Evolutionary conservation across 2,329 filamentous ascomycete genomes (phyloP).

Genomic region (Claviceps capensis): DNA sequence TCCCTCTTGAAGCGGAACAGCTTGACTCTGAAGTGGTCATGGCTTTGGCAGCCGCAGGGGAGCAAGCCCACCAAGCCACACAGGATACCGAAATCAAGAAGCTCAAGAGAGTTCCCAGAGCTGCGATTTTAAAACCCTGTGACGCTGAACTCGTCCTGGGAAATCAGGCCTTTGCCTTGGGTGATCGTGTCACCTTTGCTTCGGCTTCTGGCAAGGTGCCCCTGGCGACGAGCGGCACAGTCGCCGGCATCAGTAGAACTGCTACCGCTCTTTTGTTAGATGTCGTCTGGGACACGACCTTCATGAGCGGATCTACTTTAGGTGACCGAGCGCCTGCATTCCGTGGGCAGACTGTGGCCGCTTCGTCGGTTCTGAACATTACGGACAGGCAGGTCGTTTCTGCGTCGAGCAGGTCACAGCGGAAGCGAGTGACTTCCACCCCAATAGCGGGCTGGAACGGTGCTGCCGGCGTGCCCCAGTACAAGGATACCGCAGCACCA

Average conservation of each 20-base stretch:
- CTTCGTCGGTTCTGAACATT: slow-evolving; percentile 80
- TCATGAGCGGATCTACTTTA: slow-evolving; percentile 93
- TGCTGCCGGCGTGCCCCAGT: slow-evolving; percentile 48
- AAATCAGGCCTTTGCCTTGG: slow-evolving; percentile 69
- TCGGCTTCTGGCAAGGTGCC: slow-evolving; percentile 89
- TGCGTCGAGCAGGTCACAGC: slow-evolving; percentile 37
- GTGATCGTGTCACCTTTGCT: slow-evolving; percentile 86
- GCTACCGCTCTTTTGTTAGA: slow-evolving; percentile 72
- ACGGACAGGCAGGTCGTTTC: slow-evolving; percentile 69
- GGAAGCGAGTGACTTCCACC: slow-evolving; percentile 35
- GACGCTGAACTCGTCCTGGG: slow-evolving; percentile 90
- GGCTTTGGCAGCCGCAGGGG: slow-evolving; percentile 63
- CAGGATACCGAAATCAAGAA: slow-evolving; percentile 48
- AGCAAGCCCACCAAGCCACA: slow-evolving; percentile 41
- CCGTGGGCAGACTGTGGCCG: slow-evolving; percentile 81
- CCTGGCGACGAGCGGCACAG: slow-evolving; percentile 79
- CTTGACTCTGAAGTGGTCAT: slow-evolving; percentile 83
- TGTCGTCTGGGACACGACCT: slow-evolving; percentile 83
- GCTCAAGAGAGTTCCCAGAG: slow-evolving; percentile 69
- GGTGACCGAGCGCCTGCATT: slow-evolving; percentile 85
- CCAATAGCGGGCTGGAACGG: slow-evolving; percentile 40
- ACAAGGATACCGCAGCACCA: slow-evolving; percentile 41
- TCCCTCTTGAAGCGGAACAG: slow-evolving; percentile 93
- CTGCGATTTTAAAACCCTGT: slow-evolving; percentile 78
- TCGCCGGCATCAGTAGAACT: slow-evolving; percentile 88